Evolutionary conservation across 2,329 filamentous ascomycete species (phyloP).

Genomic region (Fusarium anguioides): DNA sequence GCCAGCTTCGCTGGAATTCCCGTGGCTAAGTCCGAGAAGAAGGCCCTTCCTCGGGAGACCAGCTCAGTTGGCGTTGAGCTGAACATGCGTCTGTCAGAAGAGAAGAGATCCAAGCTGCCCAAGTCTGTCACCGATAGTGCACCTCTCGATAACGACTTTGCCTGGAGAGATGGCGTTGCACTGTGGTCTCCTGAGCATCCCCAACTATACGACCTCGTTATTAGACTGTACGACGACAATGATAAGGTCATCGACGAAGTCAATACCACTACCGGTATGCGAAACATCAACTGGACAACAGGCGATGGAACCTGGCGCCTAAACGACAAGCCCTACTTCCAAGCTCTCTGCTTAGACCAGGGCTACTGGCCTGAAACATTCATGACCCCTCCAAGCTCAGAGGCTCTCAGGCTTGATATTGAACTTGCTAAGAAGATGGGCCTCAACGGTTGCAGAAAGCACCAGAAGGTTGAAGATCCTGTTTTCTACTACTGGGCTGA

Average conservation of each 20-base stretch:
- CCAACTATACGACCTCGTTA: constrained; percentile 64
- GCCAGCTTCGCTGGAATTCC: constrained; percentile 60
- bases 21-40: constrained; percentile 57
- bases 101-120: constrained; percentile 55
- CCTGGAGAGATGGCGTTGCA: constrained; percentile 67
- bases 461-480: constrained; percentile 73
- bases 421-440: constrained; percentile 69
- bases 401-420: constrained; percentile 63
- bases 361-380: constrained; percentile 72
- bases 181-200: constrained; percentile 71
- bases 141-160: constrained; percentile 52
- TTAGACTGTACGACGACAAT: constrained; percentile 61
- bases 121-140: constrained; percentile 47
- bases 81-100: constrained; percentile 59
- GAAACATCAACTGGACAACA: constrained; percentile 67
- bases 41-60: constrained; percentile 60
- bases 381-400: constrained; percentile 65
- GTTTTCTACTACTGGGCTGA: constrained; percentile 71
- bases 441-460: constrained; percentile 73
- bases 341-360: constrained; percentile 69
- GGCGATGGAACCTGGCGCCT: constrained; percentile 69
- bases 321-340: constrained; percentile 69
- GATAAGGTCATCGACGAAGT: constrained; percentile 64
- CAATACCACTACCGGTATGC: constrained; percentile 70
- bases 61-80: constrained; percentile 60